Conservation (phyloP, 805 yeast genomes). For the Starmerella stellata region DNA sequence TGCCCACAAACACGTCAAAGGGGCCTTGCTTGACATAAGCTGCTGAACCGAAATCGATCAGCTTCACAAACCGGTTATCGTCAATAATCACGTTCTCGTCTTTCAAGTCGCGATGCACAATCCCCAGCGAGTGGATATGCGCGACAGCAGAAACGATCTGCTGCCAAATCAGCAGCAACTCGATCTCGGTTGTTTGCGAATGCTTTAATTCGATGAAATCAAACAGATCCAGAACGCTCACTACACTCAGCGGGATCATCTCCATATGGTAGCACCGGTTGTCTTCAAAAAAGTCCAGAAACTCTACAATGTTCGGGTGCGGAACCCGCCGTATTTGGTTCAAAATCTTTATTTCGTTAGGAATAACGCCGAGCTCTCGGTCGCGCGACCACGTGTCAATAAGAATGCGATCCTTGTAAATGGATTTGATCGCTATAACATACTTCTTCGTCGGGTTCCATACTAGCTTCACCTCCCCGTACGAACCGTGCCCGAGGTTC, state of each 20-base stretch:
- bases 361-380: constrained; percentile 75
- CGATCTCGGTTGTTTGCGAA: background rate
- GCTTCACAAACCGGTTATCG: constrained; percentile 50
- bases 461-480: constrained; percentile 68
- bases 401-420: constrained; percentile 76
- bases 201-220: constrained; percentile 64
- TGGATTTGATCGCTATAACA: constrained; percentile 62
- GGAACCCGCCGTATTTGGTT: constrained; percentile 50
- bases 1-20: constrained; percentile 92
- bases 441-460: constrained; percentile 36
- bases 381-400: constrained; percentile 98
- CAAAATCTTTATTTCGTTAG: constrained; percentile 90
- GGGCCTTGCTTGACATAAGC: constrained; percentile 84
- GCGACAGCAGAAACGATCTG: constrained; percentile 65
- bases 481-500: constrained; percentile 89
- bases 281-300: constrained; percentile 87
- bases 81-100: constrained; percentile 89
- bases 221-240: constrained; percentile 78
- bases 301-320: constrained; percentile 71
- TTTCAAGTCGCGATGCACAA: constrained; percentile 85
- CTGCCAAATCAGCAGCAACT: constrained; percentile 9
- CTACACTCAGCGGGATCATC: constrained; percentile 68
- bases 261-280: constrained; percentile 75
- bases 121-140: constrained; percentile 65
- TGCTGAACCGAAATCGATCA: constrained; percentile 91